Evolutionary conservation across 805 yeast genomes (phyloP).

Genomic region (Clavispora vitiphila): DNA sequence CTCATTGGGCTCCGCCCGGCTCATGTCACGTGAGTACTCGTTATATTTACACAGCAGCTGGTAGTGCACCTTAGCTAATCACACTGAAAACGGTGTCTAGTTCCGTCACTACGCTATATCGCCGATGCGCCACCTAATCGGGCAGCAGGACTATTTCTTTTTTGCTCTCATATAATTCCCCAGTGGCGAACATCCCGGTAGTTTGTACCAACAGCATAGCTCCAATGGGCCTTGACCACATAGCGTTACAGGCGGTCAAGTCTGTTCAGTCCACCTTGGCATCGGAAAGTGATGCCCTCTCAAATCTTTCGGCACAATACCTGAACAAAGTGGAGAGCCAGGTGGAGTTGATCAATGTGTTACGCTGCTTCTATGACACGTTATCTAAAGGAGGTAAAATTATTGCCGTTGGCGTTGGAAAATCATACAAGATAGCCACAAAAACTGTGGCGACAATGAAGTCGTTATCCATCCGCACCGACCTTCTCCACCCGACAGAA

Average conservation of each 20-base stretch:
- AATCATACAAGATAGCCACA: constrained; percentile 71
- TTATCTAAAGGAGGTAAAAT: constrained; percentile 54
- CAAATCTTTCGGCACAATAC: constrained; percentile 42
- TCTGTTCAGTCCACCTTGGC: constrained; percentile 38
- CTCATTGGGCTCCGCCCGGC: no score
- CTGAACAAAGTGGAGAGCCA: constrained; percentile 41
- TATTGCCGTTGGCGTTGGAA: constrained; percentile 79
- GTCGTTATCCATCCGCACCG: constrained; percentile 68
- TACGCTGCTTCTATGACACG: constrained; percentile 32
- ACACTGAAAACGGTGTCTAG: no score
- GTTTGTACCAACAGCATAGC: not conserved
- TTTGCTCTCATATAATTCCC: no score
- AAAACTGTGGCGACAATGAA: constrained; percentile 80
- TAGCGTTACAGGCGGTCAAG: constrained; percentile 20
- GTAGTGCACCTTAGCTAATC: no score
- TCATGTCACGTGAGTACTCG: no score
- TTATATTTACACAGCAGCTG: no score
- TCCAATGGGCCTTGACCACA: constrained; percentile 6
- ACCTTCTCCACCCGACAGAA: constrained; percentile 73
- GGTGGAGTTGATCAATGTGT: constrained; percentile 38
- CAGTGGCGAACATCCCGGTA: not conserved
- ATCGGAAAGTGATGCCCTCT: constrained; percentile 45
- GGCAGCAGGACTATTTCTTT: constrained; percentile 2
- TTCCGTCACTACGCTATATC: no score
- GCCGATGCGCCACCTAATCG: constrained; percentile 4